Evolutionary conservation across 2,329 filamentous ascomycete species (phyloP).

Genomic region (Chalaropsis thielavioides): DNA sequence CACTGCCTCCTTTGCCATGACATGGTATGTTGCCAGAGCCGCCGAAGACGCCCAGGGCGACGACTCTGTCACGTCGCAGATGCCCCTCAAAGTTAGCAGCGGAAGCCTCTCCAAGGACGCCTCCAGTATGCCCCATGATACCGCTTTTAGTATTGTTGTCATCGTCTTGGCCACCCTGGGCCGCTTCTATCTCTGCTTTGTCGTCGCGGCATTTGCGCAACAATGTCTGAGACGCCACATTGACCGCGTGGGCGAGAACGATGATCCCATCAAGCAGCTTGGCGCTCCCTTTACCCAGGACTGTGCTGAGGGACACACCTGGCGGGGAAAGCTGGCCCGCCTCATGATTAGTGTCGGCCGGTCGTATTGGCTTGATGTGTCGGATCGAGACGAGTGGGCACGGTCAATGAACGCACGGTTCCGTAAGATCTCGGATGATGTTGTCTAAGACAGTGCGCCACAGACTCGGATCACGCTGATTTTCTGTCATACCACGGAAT

Average conservation of each 20-base stretch:
- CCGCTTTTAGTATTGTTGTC: constrained; percentile 60
- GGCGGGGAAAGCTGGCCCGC: constrained; percentile 65
- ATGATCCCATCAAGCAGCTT: constrained; percentile 15
- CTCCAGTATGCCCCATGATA: constrained; percentile 37
- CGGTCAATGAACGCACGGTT: constrained; percentile 24
- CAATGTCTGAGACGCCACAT: constrained; percentile 56
- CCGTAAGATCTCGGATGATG: constrained; percentile 17
- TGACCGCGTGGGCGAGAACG: constrained; percentile 17
- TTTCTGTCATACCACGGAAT: background rate
- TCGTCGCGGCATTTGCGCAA: constrained; percentile 72
- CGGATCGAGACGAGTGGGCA: constrained; percentile 55
- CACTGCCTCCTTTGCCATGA: constrained; percentile 65
- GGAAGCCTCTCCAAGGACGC: constrained; percentile 11
- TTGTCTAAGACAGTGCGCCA: constrained; percentile 11
- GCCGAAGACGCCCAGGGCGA: constrained; percentile 21
- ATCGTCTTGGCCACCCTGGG: constrained; percentile 61
- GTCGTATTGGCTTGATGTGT: constrained; percentile 66
- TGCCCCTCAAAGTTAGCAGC: constrained; percentile 12
- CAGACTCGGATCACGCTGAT: background rate
- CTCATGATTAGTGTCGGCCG: constrained; percentile 59
- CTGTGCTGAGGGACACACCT: constrained; percentile 62
- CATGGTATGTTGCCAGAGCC: constrained; percentile 66
- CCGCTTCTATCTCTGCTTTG: constrained; percentile 67
- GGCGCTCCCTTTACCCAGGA: constrained; percentile 52
- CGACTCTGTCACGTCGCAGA: constrained; percentile 16